Percentiles rank a stretch among this genome's conserved stretches.
Conservation (phyloP, 805 yeast species). For the Candida pseudofarinosa region DNA sequence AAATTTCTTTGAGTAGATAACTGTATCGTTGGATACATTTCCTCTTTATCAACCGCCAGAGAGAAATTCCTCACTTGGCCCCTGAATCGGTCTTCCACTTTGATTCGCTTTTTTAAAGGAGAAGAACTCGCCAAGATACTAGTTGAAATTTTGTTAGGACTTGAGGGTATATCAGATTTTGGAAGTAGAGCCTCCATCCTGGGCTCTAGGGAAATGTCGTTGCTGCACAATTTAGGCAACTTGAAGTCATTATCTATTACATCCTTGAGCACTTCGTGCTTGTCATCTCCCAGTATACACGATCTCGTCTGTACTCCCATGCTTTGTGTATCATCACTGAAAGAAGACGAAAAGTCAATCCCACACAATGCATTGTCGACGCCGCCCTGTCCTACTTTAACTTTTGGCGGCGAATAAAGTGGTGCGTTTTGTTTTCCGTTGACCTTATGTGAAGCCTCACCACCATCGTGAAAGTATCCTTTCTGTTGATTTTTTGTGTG, state of each 20-base stretch:
- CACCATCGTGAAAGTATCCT: not conserved
- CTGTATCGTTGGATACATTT: constrained; percentile 21
- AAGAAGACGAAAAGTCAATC: constrained; percentile 16
- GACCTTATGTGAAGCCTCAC: not conserved
- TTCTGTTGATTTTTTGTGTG: not conserved
- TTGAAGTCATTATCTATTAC: not conserved
- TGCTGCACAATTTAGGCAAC: not conserved
- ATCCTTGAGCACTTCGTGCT: not conserved
- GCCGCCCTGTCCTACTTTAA: not conserved
- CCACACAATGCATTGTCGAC: constrained; percentile 1
- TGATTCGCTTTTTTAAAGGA: not conserved
- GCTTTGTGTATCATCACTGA: constrained; percentile 4
- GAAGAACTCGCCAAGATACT: constrained; percentile 15
- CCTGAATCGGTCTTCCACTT: not conserved
- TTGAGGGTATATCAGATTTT: not conserved
- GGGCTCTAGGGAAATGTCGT: not conserved
- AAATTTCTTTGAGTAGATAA: constrained; percentile 23
- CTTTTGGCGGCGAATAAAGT: not conserved
- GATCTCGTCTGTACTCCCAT: not conserved
- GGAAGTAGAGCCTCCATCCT: not conserved
- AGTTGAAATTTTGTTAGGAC: constrained; percentile 14
- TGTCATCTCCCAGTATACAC: not conserved
- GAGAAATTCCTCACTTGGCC: constrained; percentile 7
- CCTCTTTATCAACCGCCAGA: constrained; percentile 5
- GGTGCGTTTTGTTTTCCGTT: not conserved